Base-by-base conservation (phyloP, 148 eudicot species). In the Persicaria maculosa region DNA sequence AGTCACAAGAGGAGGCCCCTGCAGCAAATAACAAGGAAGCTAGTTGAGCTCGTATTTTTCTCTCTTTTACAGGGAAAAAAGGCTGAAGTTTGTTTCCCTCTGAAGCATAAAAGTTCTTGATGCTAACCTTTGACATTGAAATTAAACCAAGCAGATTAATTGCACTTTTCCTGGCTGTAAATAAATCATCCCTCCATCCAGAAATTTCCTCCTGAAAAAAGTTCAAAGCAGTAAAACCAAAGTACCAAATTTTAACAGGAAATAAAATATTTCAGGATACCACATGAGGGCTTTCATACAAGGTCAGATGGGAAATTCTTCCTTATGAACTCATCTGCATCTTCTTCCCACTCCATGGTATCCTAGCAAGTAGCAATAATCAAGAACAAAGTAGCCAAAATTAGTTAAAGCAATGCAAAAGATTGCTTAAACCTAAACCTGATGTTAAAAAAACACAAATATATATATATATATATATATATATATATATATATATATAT, bases 81-180 rank as follows among this genome's bases (percentile, higher is more conserved):
- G 50, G 48, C 43, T 36, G 12, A 74, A 45, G 8, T 16, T 20
- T 16, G 7, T 14, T 31, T 50, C 46, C 44, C 20, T 71, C 25
- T n/a, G 47, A 65, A 65, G 43, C 68, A 65, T 46, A 48, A 8
- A 9, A 48, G 0, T 48, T 9, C 47, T 36, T 65, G 17, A 43
- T 9, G 3, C 70, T 44, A 64, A 88, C 96, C 93, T 88, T 91
- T 62, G 96, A 91, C 81, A 87, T 81, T 72, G 96, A 76, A 70
- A 91, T 87, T 83, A 91, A 89, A 78, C 93, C 93, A 79, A 91
- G 96, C 75, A 91, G 76, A 82, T 91, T 91, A 68, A 87, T 78
- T 64, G 96, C 91, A 83, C 93, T 91, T 83, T 88, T 91, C 65
- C 93, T 84, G 65, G 91, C 87, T 47, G 93, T 86, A 77, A 84